Evolutionary conservation across 129 eudicot species (phyloP).

Genomic region (Chrysanthemum makinoi): DNA sequence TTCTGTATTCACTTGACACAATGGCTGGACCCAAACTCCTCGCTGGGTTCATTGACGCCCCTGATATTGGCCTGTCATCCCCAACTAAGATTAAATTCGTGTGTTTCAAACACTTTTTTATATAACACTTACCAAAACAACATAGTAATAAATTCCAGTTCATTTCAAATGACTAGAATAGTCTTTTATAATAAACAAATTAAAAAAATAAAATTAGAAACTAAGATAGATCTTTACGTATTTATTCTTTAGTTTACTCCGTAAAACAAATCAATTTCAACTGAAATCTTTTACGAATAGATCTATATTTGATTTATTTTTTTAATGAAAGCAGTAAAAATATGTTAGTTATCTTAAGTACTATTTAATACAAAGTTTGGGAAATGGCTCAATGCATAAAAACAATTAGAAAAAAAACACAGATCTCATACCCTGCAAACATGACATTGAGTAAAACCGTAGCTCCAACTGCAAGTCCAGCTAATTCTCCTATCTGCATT

Average conservation of each 20-base stretch:
- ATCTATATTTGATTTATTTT: too few species aligned
- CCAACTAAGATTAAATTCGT: background rate
- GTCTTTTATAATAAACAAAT: too few species aligned
- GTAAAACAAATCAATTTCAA: too few species aligned
- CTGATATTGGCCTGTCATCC: conserved; percentile 75
- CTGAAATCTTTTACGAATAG: too few species aligned
- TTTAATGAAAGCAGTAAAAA: background rate
- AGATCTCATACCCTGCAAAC: conserved; percentile 67
- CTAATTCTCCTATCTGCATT: conserved; percentile 84
- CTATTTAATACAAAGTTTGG: too few species aligned
- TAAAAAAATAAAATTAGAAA: too few species aligned
- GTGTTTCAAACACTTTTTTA: background rate
- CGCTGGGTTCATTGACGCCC: conserved; percentile 98
- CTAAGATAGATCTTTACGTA: too few species aligned
- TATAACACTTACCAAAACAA: background rate
- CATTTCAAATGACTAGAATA: too few species aligned
- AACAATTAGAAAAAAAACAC: background rate
- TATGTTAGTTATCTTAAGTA: background rate
- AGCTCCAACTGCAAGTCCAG: conserved; percentile 87
- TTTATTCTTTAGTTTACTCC: too few species aligned
- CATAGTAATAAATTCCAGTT: background rate
- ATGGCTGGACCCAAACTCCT: conserved; percentile 94
- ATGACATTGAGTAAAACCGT: conserved; percentile 72
- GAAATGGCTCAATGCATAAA: too few species aligned
- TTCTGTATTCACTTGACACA: conserved; percentile 51